phyloP scores from a whole-genome alignment of 164 flowering plant genomes.

The Stephania yunnanensis region DNA sequence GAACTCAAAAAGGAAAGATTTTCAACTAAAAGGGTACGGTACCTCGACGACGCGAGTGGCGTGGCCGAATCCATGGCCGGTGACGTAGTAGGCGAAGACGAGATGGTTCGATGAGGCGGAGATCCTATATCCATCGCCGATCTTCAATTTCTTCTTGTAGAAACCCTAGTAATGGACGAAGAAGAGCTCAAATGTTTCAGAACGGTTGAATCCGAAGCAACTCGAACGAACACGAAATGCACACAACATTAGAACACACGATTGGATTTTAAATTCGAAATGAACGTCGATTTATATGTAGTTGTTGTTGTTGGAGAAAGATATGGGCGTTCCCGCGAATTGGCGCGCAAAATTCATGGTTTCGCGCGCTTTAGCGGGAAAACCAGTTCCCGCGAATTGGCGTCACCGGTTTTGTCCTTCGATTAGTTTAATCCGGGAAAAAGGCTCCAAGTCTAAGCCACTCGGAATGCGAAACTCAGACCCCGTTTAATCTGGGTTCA shows the following conservation, averaged over 20 bases:
- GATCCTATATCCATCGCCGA: conserved; percentile 21
- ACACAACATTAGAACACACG: neutral
- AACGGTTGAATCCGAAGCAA: neutral
- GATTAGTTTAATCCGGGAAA: no score
- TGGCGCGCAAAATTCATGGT: neutral
- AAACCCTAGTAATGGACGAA: neutral
- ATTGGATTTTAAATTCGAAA: neutral
- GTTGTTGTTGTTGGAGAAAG: neutral
- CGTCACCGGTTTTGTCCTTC: no score
- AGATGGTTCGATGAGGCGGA: conserved; percentile 43
- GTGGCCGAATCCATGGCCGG: conserved; percentile 99
- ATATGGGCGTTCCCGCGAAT: neutral
- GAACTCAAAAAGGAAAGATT: neutral
- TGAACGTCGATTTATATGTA: neutral
- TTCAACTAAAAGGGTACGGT: conserved; percentile 19
- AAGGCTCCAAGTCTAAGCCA: no score
- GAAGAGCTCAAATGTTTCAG: neutral
- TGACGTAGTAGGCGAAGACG: conserved; percentile 88
- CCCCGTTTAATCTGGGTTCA: no score
- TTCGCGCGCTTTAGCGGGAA: neutral
- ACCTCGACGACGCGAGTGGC: conserved; percentile 99
- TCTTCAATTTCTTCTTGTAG: conserved; percentile 37
- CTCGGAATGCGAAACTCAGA: no score
- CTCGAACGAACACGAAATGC: no score
- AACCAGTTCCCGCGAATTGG: neutral